Conservation (phyloP, 1,139 yeast genomes). For the Chernovozyma aurita region DNA sequence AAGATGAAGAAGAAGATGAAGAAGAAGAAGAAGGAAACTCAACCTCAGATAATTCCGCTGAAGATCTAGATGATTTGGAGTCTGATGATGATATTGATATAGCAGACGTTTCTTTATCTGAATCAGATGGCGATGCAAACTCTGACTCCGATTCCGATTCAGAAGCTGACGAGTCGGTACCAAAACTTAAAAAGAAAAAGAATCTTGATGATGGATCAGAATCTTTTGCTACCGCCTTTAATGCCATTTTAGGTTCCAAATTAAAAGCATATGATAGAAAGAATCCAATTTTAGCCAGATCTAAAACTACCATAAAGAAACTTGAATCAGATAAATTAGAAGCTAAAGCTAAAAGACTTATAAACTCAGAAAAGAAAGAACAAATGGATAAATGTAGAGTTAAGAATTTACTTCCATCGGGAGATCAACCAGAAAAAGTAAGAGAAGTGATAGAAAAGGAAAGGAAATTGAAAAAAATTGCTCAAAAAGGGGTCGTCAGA, state of each 20-base stretch:
- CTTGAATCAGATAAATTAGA: conserved; percentile 81
- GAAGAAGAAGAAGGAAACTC: conserved; percentile 11
- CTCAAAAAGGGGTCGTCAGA: conserved; percentile 91
- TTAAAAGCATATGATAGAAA: conserved; percentile 83
- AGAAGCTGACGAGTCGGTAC: conserved; percentile 36
- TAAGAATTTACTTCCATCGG: conserved; percentile 60
- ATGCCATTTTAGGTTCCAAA: conserved; percentile 78
- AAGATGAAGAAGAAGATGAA: conserved; percentile 12
- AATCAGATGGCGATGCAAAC: conserved; percentile 19
- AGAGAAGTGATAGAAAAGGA: conserved; percentile 67
- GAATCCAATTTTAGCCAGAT: conserved; percentile 86
- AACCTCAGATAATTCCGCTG: conserved; percentile 7
- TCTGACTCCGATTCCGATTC: conserved; percentile 18
- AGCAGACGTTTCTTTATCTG: conserved; percentile 9
- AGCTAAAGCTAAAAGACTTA: conserved; percentile 69
- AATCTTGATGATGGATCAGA: conserved; percentile 63
- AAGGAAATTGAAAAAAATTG: conserved; percentile 68
- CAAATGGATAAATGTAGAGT: conserved; percentile 65
- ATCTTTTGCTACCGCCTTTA: conserved; percentile 76
- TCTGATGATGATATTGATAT: conserved; percentile 14
- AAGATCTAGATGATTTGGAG: conserved; percentile 4
- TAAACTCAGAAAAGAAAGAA: conserved; percentile 69
- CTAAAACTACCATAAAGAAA: conserved; percentile 63
- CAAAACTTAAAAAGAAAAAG: conserved; percentile 48
- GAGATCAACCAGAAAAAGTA: conserved; percentile 46